Percentiles rank a stretch among this genome's conserved stretches.
Evolutionary conservation across 345 rosid species (phyloP).

Genomic region (Gossypium stocksii): DNA sequence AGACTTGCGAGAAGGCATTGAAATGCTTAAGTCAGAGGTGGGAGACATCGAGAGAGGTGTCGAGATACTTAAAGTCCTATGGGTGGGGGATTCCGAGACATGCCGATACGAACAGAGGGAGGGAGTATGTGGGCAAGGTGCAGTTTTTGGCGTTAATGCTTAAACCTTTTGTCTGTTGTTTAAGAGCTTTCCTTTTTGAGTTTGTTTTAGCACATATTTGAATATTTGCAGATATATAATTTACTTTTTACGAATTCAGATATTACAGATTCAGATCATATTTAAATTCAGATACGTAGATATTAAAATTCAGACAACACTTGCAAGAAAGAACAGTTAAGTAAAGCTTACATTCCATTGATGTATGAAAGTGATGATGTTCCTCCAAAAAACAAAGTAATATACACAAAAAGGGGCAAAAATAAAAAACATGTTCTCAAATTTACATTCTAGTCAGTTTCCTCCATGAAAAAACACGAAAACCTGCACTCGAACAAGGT

Average conservation of each 20-base stretch:
- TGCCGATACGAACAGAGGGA: not conserved
- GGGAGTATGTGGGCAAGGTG: not conserved
- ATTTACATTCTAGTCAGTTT: conserved; percentile 52
- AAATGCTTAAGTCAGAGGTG: too few relatives aligned
- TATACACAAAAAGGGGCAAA: not conserved
- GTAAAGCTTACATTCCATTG: not conserved
- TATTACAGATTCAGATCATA: too few relatives aligned
- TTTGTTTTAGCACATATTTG: too few relatives aligned
- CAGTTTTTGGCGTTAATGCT: not conserved
- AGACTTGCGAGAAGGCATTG: not conserved
- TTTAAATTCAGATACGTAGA: too few relatives aligned
- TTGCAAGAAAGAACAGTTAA: too few relatives aligned
- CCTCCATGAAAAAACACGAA: conserved; percentile 15
- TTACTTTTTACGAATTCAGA: too few relatives aligned
- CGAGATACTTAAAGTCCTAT: not conserved
- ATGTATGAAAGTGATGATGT: not conserved
- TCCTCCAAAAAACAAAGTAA: not conserved
- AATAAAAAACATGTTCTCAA: conserved; percentile 30
- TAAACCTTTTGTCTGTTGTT: too few relatives aligned
- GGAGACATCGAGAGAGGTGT: not conserved
- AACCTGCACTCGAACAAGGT: conserved; percentile 24
- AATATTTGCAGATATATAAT: too few relatives aligned
- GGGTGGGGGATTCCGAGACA: not conserved
- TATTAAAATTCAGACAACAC: too few relatives aligned
- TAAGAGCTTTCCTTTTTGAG: too few relatives aligned